These are phyloP conservation scores for Schizosaccharomyces japonicus DNA, from an alignment of 805 yeast genomes.

Conservation along the genomic window DNA sequence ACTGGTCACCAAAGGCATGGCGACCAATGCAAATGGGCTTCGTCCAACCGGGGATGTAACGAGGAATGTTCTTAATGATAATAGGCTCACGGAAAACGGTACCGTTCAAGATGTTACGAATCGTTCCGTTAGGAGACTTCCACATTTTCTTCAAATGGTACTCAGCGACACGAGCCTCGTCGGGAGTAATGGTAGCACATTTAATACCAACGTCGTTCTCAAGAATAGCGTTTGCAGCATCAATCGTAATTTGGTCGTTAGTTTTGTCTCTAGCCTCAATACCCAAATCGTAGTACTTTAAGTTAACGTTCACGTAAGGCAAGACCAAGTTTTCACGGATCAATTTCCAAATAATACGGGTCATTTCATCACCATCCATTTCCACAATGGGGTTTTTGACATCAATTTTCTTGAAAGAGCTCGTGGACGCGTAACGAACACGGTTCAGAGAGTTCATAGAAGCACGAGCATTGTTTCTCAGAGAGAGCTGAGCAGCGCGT, in stretches of 20 bases:
- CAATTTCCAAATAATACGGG: conserved; percentile 82
- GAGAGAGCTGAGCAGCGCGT: no score
- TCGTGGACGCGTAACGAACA: neutral
- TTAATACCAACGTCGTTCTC: conserved; percentile 71
- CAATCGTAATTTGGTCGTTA: conserved; percentile 66
- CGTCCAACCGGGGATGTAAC: conserved; percentile 79
- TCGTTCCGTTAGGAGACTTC: conserved; percentile 92
- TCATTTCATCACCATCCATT: conserved; percentile 95
- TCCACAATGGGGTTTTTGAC: conserved; percentile 83
- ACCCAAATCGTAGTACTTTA: conserved; percentile 78
- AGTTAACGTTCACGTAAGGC: conserved; percentile 68
- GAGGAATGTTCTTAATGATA: conserved; percentile 67
- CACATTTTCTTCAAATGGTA: conserved; percentile 85
- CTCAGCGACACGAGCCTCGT: conserved; percentile 83
- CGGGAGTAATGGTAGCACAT: conserved; percentile 97
- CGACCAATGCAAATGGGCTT: conserved; percentile 91
- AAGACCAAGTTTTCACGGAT: conserved; percentile 66
- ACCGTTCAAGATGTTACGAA: conserved; percentile 85
- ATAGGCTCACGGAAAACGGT: conserved; percentile 94
- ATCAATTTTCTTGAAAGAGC: conserved; percentile 64
- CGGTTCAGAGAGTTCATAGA: no score
- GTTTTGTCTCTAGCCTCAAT: conserved; percentile 71
- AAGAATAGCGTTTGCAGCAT: conserved; percentile 72
- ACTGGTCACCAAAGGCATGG: conserved; percentile 94
- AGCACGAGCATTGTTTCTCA: no score